These are phyloP conservation scores for Penicillium egyptiacum DNA, from an alignment of 495 filamentous ascomycete species.

Conservation along the genomic window DNA sequence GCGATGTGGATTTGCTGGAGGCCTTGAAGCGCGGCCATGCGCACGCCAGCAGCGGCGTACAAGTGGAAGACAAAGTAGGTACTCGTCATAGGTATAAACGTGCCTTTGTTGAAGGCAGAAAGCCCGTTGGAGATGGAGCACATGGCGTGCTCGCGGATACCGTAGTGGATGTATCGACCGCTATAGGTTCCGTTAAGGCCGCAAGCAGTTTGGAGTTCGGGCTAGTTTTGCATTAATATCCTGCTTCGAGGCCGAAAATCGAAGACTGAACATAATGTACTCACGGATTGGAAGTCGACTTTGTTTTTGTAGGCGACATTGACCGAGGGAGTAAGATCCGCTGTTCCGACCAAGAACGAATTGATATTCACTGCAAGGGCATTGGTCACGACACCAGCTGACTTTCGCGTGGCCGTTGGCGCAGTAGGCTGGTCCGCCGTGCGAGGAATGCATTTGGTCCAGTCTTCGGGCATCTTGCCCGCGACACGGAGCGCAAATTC, in stretches of 20 bases:
- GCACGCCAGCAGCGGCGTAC: conserved; percentile 46
- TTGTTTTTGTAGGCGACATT: conserved; percentile 53
- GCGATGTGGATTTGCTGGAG: conserved; percentile 52
- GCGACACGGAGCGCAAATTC: conserved; percentile 44
- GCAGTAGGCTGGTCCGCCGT: conserved; percentile 45
- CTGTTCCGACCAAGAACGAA: conserved; percentile 55
- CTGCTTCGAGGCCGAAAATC: too few species aligned
- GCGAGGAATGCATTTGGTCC: conserved; percentile 39
- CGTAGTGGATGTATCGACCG: conserved; percentile 51
- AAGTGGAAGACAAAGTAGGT: conserved; percentile 53
- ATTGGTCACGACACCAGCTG: conserved; percentile 27
- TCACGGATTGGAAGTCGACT: conserved; percentile 36
- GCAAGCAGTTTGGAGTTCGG: too few species aligned
- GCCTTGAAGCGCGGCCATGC: conserved; percentile 50
- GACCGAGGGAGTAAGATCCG: conserved; percentile 54
- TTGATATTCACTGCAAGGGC: conserved; percentile 43
- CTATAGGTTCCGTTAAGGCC: conserved; percentile 21
- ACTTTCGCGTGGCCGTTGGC: too few species aligned
- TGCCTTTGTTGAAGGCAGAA: conserved; percentile 40
- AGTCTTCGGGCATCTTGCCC: conserved; percentile 42
- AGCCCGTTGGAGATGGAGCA: conserved; percentile 49
- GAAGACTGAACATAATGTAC: not conserved
- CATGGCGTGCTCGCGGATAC: conserved; percentile 56
- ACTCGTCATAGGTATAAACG: conserved; percentile 44
- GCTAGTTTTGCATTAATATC: too few species aligned